Conservation (phyloP, 73 alveolate species). For the Tetrahymena elliotti region DNA sequence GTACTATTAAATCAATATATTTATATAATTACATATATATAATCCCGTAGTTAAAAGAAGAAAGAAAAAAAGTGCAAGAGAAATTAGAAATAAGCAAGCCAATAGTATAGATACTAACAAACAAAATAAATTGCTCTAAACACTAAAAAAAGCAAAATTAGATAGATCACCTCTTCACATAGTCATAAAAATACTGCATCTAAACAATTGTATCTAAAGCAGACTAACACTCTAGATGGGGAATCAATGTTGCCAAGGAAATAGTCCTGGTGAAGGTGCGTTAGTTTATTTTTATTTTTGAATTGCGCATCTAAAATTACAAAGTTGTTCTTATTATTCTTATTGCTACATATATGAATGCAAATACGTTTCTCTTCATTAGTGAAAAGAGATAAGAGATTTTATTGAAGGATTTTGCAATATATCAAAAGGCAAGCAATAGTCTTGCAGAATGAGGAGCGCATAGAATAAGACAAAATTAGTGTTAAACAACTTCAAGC, state of each 20-base stretch:
- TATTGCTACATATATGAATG: background rate
- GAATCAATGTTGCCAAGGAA: background rate
- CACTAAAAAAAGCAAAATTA: background rate
- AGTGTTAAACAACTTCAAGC: background rate
- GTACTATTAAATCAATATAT: background rate
- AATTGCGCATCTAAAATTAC: background rate
- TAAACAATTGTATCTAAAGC: background rate
- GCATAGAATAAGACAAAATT: background rate
- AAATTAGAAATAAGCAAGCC: background rate
- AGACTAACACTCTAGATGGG: background rate
- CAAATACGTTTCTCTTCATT: background rate
- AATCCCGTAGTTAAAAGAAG: background rate
- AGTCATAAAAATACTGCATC: background rate
- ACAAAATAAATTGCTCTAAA: background rate
- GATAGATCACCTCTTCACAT: background rate
- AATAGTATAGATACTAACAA: background rate
- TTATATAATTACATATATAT: too few relatives aligned
- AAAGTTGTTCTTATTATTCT: background rate
- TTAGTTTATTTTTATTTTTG: background rate
- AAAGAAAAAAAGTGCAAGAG: background rate
- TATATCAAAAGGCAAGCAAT: background rate
- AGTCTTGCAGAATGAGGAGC: background rate
- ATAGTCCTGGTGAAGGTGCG: background rate
- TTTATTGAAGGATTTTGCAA: background rate
- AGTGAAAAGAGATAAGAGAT: background rate